Percentiles rank a stretch among this genome's conserved stretches.
Conservation (phyloP, 1,139 yeast species). For the Magnusiomyces clavatus region DNA sequence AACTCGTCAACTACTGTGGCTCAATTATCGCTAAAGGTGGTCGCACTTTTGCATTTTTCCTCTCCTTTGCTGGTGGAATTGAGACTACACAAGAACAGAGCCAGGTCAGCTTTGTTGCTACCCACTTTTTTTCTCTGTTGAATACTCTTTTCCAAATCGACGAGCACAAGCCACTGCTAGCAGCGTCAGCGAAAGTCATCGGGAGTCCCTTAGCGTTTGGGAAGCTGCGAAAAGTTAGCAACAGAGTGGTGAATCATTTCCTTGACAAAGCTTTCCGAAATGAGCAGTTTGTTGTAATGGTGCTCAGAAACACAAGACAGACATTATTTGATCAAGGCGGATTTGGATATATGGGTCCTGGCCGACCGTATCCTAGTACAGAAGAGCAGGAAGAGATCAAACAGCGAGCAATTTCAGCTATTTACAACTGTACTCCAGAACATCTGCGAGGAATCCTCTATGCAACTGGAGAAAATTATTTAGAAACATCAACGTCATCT, state of each 20-base stretch:
- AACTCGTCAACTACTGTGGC: constrained; percentile 13
- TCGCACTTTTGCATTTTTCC: constrained; percentile 19
- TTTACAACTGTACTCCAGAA: constrained; percentile 20
- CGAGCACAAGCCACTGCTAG: constrained; percentile 26
- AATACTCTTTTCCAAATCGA: constrained; percentile 20
- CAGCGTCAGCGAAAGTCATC: constrained; percentile 23
- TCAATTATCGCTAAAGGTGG: constrained; percentile 18
- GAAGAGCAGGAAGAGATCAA: constrained; percentile 24
- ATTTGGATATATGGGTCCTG: constrained; percentile 38
- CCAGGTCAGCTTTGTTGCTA: constrained; percentile 16
- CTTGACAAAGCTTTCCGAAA: constrained; percentile 18
- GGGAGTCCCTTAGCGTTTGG: constrained; percentile 25
- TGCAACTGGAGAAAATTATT: constrained; percentile 22
- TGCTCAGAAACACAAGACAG: constrained; percentile 26
- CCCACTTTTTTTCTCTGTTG: constrained; percentile 23
- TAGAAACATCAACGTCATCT: constrained; percentile 5
- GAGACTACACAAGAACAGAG: constrained; percentile 7
- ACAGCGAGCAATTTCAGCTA: constrained; percentile 15
- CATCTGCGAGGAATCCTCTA: constrained; percentile 13
- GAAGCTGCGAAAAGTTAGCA: constrained; percentile 20
- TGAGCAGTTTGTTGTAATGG: constrained; percentile 21
- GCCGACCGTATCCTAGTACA: constrained; percentile 27
- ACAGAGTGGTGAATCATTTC: constrained; percentile 22
- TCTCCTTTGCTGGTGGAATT: constrained; percentile 16
- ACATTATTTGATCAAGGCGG: constrained; percentile 31